Conservation (phyloP, 805 yeast genomes). For the Torulaspora quercuum region DNA sequence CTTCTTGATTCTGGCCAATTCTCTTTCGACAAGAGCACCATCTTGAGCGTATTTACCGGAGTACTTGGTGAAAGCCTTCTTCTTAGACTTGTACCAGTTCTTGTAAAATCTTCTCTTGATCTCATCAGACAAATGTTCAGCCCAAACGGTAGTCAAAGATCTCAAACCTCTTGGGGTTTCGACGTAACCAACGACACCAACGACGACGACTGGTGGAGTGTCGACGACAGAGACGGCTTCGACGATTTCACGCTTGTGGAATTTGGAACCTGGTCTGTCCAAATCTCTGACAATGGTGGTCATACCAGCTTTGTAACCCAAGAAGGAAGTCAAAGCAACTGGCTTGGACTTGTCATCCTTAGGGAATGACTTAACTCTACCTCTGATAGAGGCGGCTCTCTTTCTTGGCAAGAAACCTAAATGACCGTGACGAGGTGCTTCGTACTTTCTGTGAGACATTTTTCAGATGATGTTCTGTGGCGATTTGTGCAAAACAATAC, state of each 20-base stretch:
- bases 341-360: conserved; percentile 97
- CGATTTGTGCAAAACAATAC: not conserved
- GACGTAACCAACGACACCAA: conserved; percentile 99
- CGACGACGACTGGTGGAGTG: conserved; percentile 98
- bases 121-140: conserved; percentile 99
- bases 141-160: conserved; percentile 99
- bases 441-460: conserved; percentile 99
- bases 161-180: conserved; percentile 99
- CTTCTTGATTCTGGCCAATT: conserved; percentile 97
- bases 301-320: conserved; percentile 99
- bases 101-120: conserved; percentile 99
- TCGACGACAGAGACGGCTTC: conserved; percentile 99
- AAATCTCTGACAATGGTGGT: conserved; percentile 99
- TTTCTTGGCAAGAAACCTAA: conserved; percentile 99
- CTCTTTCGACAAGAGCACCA: conserved; percentile 85
- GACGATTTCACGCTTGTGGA: conserved; percentile 99
- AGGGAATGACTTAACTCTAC: conserved; percentile 99
- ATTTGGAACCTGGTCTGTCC: conserved; percentile 99
- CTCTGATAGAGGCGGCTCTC: conserved; percentile 98
- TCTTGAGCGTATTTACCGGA: conserved; percentile 95
- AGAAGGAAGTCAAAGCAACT: conserved; percentile 98
- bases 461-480: conserved; percentile 15
- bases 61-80: conserved; percentile 99
- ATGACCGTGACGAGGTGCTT: conserved; percentile 99
- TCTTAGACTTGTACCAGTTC: conserved; percentile 99